A percentile compares a stretch with the other conserved stretches of the same genome.
Conservation (phyloP, 2,329 filamentous ascomycete genomes). For the Thielaviopsis euricoi region DNA sequence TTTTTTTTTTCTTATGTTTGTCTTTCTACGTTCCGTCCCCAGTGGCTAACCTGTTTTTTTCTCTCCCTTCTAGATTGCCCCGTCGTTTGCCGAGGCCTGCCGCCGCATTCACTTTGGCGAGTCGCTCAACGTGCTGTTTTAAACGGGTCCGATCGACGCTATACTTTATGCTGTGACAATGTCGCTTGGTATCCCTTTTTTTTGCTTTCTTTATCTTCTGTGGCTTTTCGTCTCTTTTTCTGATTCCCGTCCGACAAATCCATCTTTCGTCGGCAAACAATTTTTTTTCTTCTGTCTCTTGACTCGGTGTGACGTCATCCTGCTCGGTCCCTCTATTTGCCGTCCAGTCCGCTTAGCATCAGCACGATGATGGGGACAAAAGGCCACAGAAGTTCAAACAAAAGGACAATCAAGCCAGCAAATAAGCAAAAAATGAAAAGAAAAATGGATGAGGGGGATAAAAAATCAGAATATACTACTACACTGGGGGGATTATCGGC, state of each 20-base stretch:
- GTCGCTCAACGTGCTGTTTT: constrained; percentile 86
- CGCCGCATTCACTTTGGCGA: constrained; percentile 93
- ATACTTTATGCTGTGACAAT: not conserved
- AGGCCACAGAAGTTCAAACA: too few relatives aligned
- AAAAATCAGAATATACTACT: not conserved
- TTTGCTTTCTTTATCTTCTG: too few relatives aligned
- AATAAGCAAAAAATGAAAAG: not conserved
- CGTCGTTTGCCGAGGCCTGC: constrained; percentile 89
- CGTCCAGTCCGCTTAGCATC: too few relatives aligned
- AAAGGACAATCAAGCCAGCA: not conserved
- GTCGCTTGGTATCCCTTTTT: too few relatives aligned
- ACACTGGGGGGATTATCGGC: not conserved
- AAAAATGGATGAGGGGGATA: not conserved
- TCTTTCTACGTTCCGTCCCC: too few relatives aligned
- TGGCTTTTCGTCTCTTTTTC: too few relatives aligned
- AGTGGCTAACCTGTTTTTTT: not conserved
- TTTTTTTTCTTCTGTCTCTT: not conserved
- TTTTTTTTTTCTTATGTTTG: not conserved
- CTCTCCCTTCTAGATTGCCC: constrained; percentile 35
- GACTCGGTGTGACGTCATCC: not conserved
- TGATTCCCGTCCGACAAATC: too few relatives aligned
- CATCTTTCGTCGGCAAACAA: too few relatives aligned
- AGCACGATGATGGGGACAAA: too few relatives aligned
- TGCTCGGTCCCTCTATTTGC: not conserved
- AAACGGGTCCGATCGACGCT: not conserved